These are phyloP conservation scores for Primulina tabacum DNA, from an alignment of 257 asterid species.

Conservation along the genomic window DNA sequence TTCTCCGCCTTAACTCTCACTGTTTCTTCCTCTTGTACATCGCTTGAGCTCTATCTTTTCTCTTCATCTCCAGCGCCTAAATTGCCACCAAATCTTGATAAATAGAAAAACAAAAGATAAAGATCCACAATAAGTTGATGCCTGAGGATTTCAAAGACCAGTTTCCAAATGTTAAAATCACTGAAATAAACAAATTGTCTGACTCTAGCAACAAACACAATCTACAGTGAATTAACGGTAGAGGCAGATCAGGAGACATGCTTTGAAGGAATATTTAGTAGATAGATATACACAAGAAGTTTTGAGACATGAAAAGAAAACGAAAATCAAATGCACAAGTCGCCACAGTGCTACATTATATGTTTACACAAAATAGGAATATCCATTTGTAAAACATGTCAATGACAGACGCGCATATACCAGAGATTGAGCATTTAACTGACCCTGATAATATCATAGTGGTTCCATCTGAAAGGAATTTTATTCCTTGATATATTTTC, in stretches of 20 bases:
- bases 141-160: background rate
- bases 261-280: background rate
- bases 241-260: background rate
- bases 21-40: constrained; percentile 48
- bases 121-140: background rate
- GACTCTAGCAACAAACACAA: background rate
- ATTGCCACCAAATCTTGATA: background rate
- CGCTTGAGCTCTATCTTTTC: constrained; percentile 41
- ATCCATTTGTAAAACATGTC: background rate
- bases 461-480: too few relatives aligned
- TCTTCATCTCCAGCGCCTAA: constrained; percentile 52
- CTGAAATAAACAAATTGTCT: background rate
- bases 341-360: background rate
- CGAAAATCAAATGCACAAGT: background rate
- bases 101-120: too few relatives aligned
- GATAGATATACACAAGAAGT: too few relatives aligned
- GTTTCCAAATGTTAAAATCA: too few relatives aligned
- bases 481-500: too few relatives aligned
- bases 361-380: background rate
- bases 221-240: background rate
- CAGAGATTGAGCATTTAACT: constrained; percentile 8
- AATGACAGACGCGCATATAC: background rate
- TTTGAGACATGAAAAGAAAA: too few relatives aligned
- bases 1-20: constrained; percentile 44
- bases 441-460: constrained; percentile 79